A percentile compares a stretch with the other conserved stretches of the same genome.
phyloP scores from a whole-genome alignment of 2,329 filamentous ascomycete genomes.

The Aspergillus terreus region DNA sequence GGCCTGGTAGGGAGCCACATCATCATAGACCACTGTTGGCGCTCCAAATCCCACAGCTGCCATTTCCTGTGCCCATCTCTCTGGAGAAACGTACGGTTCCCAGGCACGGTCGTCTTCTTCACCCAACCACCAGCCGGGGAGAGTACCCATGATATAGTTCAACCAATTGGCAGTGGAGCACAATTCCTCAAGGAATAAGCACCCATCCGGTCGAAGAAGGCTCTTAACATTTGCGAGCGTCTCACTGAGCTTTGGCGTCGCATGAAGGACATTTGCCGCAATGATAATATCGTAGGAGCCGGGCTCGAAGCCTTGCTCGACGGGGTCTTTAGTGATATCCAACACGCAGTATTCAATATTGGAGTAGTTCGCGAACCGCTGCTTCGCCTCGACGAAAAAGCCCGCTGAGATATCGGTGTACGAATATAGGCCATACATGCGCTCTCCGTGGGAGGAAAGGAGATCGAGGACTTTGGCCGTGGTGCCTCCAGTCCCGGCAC shows the following conservation, averaged over 20 bases:
- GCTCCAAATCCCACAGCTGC: slow-evolving; percentile 17
- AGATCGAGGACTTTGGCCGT: slow-evolving; percentile 18
- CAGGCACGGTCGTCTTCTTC: slow-evolving; percentile 13
- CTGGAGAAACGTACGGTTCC: slow-evolving; percentile 14
- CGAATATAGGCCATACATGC: slow-evolving; percentile 21
- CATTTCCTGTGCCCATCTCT: slow-evolving; percentile 17
- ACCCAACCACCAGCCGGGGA: slow-evolving; percentile 41
- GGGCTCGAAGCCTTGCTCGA: slow-evolving; percentile 27
- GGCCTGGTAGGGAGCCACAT: slow-evolving; percentile 7
- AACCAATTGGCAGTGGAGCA: slow-evolving; percentile 5
- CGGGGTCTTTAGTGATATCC: slow-evolving; percentile 27
- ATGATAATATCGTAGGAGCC: slow-evolving; percentile 31
- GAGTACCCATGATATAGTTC: slow-evolving; percentile 28
- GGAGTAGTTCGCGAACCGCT: slow-evolving; percentile 16
- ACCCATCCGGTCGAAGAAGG: slow-evolving; percentile 41
- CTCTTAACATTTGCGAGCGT: slow-evolving; percentile 23
- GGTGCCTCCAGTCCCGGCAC: slow-evolving; percentile 25
- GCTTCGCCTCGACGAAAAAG: slow-evolving; percentile 23
- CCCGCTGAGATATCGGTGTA: slow-evolving; percentile 30
- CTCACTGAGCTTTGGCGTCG: slow-evolving; percentile 17
- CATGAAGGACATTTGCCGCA: slow-evolving; percentile 29
- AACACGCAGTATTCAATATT: slow-evolving; percentile 27
- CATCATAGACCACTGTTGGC: slow-evolving; percentile 8
- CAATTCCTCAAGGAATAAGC: slow-evolving; percentile 44
- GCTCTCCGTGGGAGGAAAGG: neutral